Evolutionary conservation across 306 rosid species (phyloP).

Genomic region (Gillenia trifoliata): DNA sequence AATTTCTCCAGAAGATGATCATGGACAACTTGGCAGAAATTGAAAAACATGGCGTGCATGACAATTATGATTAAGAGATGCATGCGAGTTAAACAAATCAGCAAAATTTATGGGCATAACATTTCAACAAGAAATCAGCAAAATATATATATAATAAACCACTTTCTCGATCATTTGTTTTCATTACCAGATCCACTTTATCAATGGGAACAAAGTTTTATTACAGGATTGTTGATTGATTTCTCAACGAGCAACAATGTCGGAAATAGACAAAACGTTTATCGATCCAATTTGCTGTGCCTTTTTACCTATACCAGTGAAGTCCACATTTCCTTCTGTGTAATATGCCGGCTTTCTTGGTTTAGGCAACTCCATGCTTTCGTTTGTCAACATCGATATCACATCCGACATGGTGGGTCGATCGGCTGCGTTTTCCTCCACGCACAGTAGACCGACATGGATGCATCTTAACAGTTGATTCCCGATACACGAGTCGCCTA

Average conservation of each 20-base stretch:
- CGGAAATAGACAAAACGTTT: background rate
- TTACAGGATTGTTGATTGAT: background rate
- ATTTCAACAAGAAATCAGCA: too few relatives aligned
- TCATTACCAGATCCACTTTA: too few relatives aligned
- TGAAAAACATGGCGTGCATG: too few relatives aligned
- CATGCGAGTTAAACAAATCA: too few relatives aligned
- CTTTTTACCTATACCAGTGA: too few relatives aligned
- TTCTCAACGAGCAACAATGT: background rate
- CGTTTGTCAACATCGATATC: constrained; percentile 13
- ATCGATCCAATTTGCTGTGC: background rate
- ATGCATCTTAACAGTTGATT: constrained; percentile 11
- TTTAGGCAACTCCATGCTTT: background rate
- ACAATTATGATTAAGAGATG: too few relatives aligned
- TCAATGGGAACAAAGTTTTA: too few relatives aligned
- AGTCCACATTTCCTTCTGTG: background rate
- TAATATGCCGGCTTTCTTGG: constrained; percentile 8
- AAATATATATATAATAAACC: too few relatives aligned
- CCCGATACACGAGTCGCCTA: constrained; percentile 6
- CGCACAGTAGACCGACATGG: constrained; percentile 14
- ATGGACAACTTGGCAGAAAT: too few relatives aligned
- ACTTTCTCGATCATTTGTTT: too few relatives aligned
- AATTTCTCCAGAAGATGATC: too few relatives aligned
- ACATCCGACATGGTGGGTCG: constrained; percentile 13
- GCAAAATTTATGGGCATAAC: too few relatives aligned
- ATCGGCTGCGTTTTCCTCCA: constrained; percentile 5